Conservation (phyloP, 140 eudicot species). For the Bidens hawaiensis region DNA sequence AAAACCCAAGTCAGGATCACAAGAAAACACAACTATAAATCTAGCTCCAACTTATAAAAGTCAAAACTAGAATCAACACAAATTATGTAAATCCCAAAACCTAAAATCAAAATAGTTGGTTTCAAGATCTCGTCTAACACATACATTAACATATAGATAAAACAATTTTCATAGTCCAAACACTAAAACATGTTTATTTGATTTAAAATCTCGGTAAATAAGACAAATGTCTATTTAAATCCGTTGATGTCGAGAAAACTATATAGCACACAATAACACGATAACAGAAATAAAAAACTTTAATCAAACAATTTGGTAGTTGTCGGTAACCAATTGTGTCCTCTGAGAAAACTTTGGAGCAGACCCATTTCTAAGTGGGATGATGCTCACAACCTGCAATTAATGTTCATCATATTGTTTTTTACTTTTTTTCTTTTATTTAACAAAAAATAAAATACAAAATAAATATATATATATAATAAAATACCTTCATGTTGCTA, state of each 20-base stretch:
- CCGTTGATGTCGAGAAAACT: neutral
- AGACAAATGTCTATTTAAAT: constrained; percentile 1
- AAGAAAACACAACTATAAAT: no score
- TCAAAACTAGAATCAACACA: no score
- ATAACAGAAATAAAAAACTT: neutral
- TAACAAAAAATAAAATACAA: neutral
- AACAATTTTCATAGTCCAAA: constrained; percentile 2
- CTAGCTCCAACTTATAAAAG: no score
- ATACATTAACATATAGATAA: neutral
- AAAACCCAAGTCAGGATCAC: no score
- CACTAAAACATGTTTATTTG: constrained; percentile 1
- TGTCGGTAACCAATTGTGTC: constrained; percentile 66
- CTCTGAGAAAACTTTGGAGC: constrained; percentile 83
- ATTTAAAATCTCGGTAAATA: neutral
- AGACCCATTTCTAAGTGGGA: constrained; percentile 71
- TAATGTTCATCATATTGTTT: neutral
- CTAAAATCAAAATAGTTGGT: neutral
- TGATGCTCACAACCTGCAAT: constrained; percentile 53
- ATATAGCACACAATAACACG: neutral
- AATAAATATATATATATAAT: neutral
- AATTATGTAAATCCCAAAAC: neutral
- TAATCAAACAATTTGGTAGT: constrained; percentile 83
- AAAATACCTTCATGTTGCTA: constrained; percentile 76
- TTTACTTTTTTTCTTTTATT: neutral
- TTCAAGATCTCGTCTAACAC: neutral